phyloP scores from a whole-genome alignment of 2,329 filamentous ascomycete genomes.

The Cercospora sesami region DNA sequence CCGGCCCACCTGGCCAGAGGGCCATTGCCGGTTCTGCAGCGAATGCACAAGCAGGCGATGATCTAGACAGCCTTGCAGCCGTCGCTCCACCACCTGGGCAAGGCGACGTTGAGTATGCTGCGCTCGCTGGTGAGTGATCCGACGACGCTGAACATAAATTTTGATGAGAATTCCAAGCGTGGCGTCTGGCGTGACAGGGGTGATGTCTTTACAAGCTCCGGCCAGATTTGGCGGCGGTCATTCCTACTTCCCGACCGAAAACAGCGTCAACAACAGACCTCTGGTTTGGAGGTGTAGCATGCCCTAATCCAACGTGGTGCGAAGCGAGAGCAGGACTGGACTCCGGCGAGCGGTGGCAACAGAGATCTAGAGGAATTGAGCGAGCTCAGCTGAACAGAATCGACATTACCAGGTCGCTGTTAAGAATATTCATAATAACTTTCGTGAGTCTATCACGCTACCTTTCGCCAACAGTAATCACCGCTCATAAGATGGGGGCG shows the following conservation, averaged over 20 bases:
- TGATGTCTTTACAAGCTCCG: too few species aligned
- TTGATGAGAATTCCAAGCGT: constrained; percentile 11
- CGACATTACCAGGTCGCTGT: too few species aligned
- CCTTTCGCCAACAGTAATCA: neutral
- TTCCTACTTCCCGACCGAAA: neutral
- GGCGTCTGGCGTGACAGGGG: constrained; percentile 13
- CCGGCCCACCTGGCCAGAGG: constrained; percentile 31
- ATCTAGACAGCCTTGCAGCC: constrained; percentile 48
- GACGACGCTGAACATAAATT: neutral
- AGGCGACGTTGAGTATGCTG: constrained; percentile 78
- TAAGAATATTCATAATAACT: too few species aligned
- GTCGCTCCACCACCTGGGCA: constrained; percentile 78
- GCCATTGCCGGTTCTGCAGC: constrained; percentile 40
- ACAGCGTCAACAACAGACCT: too few species aligned
- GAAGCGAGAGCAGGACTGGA: too few species aligned
- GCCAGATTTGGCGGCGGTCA: neutral
- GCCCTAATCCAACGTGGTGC: too few species aligned
- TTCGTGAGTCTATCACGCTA: too few species aligned
- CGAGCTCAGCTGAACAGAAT: neutral
- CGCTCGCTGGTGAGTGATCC: constrained; percentile 71
- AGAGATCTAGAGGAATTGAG: neutral
- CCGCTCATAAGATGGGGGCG: neutral
- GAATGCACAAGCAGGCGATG: constrained; percentile 44
- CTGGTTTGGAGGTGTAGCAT: too few species aligned
- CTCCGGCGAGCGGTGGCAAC: neutral